Percentiles rank a stretch among this genome's conserved stretches.
Conservation (phyloP, 352 stramenopile species). For the Phytophthora vignae region DNA sequence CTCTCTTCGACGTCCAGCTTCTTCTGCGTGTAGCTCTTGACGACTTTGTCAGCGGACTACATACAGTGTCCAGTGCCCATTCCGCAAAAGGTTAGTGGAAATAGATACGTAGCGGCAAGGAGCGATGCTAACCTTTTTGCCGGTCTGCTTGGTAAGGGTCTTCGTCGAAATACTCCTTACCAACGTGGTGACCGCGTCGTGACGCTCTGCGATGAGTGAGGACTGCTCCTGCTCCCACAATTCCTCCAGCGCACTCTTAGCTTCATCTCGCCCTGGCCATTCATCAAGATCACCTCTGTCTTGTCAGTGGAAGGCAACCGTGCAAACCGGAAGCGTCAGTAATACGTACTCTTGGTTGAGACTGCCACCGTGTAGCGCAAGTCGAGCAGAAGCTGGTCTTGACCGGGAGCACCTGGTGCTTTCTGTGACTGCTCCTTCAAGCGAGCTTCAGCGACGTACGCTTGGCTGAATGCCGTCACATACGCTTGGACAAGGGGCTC, state of each 20-base stretch:
- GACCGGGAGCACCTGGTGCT: slow-evolving; percentile 13
- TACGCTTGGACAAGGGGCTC: slow-evolving; percentile 22
- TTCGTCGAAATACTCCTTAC: slow-evolving; percentile 48
- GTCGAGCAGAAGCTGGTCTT: slow-evolving; percentile 40
- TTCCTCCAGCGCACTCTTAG: slow-evolving; percentile 36
- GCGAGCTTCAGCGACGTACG: slow-evolving; percentile 4
- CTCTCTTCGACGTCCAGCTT: slow-evolving; percentile 49
- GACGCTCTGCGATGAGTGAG: slow-evolving; percentile 30
- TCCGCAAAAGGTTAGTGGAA: background rate
- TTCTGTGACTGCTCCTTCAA: slow-evolving; percentile 18
- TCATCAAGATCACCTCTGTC: background rate
- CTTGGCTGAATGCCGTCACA: slow-evolving; percentile 22
- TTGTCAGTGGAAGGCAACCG: background rate
- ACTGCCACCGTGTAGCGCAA: slow-evolving; percentile 48
- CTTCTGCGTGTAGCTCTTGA: slow-evolving; percentile 52
- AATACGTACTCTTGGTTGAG: slow-evolving; percentile 42
- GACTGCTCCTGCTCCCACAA: slow-evolving; percentile 47
- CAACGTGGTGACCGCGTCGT: slow-evolving; percentile 39
- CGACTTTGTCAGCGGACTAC: slow-evolving; percentile 25
- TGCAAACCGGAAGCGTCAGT: background rate
- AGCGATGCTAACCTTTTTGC: slow-evolving; percentile 35
- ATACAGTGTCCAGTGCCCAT: slow-evolving; percentile 8
- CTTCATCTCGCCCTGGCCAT: slow-evolving; percentile 42
- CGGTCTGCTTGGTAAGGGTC: slow-evolving; percentile 46
- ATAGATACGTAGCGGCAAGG: background rate